These are phyloP conservation scores for Acidiella bohemica DNA, from an alignment of 495 filamentous ascomycete genomes.

Conservation along the genomic window DNA sequence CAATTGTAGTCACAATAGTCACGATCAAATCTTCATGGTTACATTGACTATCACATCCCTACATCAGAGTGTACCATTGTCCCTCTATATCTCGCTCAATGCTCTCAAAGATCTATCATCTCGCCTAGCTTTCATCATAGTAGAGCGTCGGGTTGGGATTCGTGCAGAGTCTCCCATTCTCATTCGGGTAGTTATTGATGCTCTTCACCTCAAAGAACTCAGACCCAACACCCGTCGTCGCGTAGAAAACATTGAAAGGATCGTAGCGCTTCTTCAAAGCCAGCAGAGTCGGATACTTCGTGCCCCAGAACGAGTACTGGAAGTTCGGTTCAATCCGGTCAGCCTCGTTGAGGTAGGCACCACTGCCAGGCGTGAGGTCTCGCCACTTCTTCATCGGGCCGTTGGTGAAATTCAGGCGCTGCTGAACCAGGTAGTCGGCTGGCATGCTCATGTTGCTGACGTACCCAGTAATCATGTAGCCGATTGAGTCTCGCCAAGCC, in stretches of 20 bases:
- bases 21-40: too few species aligned
- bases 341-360: constrained; percentile 14
- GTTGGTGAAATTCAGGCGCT: not conserved
- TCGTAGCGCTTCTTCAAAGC: constrained; percentile 11
- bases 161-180: not conserved
- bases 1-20: too few species aligned
- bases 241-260: constrained; percentile 9
- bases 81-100: too few species aligned
- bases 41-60: too few species aligned
- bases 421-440: not conserved
- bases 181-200: not conserved
- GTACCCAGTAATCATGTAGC: not conserved
- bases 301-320: constrained; percentile 4
- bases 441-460: not conserved
- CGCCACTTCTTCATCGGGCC: not conserved
- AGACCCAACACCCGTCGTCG: constrained; percentile 4
- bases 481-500: not conserved
- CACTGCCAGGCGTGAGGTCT: not conserved
- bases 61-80: too few species aligned
- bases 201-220: constrained; percentile 7
- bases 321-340: constrained; percentile 1
- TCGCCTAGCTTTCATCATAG: too few species aligned
- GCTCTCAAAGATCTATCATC: too few species aligned
- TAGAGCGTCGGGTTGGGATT: too few species aligned
- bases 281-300: constrained; percentile 7